phyloP scores from a whole-genome alignment of 768 basidiomycete genomes.

The Cyclocybe cylindracea region DNA sequence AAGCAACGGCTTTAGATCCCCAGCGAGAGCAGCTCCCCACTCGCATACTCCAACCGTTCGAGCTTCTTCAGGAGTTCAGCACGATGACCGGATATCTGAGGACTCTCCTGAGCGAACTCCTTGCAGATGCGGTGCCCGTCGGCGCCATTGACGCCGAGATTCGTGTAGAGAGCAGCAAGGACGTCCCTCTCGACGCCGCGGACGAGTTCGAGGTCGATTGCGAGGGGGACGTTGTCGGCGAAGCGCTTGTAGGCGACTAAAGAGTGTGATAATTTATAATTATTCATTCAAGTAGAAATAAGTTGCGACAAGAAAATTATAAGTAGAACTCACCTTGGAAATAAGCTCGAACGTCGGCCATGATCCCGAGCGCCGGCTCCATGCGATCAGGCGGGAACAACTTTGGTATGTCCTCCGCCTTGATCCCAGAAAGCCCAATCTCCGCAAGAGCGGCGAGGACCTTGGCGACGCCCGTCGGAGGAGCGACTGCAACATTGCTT shows the following conservation, averaged over 20 bases:
- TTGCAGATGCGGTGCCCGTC: conserved; percentile 49
- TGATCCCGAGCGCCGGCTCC: conserved; percentile 61
- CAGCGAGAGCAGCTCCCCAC: conserved; percentile 35
- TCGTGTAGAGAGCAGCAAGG: conserved; percentile 42
- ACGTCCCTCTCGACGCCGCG: conserved; percentile 50
- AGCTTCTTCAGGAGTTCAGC: conserved; percentile 52
- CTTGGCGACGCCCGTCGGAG: conserved; percentile 30
- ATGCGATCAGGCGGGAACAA: conserved; percentile 52
- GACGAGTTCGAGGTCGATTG: conserved; percentile 58
- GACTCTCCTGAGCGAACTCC: conserved; percentile 53
- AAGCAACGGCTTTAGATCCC: background rate
- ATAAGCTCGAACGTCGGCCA: conserved; percentile 73
- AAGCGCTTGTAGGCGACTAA: conserved; percentile 64
- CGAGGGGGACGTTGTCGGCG: conserved; percentile 54
- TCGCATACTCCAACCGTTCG: conserved; percentile 49
- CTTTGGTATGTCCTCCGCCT: conserved; percentile 46
- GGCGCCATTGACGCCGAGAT: conserved; percentile 51
- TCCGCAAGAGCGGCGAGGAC: conserved; percentile 37
- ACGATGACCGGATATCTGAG: conserved; percentile 41
- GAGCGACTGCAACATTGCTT: conserved; percentile 10
- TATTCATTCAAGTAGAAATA: background rate
- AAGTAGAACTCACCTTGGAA: conserved; percentile 57
- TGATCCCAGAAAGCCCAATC: conserved; percentile 40
- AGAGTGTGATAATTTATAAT: background rate
- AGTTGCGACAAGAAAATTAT: background rate